phyloP scores from a whole-genome alignment of 352 stramenopile species.

The Pythium chondricola region DNA sequence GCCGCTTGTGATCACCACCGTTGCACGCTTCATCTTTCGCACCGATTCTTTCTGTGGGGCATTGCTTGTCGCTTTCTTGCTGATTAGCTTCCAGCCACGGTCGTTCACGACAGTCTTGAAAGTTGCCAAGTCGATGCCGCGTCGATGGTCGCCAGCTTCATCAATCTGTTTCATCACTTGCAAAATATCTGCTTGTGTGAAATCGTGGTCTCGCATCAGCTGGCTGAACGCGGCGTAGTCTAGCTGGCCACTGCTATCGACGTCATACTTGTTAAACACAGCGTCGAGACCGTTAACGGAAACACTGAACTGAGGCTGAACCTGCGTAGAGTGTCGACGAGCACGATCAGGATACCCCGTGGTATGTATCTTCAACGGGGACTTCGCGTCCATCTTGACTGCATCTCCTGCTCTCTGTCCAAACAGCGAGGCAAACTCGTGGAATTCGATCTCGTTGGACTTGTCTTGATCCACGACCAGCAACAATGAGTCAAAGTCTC shows the following conservation, averaged over 20 bases:
- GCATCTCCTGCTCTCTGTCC: neutral
- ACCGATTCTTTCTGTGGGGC: neutral
- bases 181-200: conserved; percentile 22
- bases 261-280: conserved; percentile 38
- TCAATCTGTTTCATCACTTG: conserved; percentile 27
- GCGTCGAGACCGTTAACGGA: conserved; percentile 7
- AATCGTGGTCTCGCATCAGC: conserved; percentile 31
- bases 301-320: no score
- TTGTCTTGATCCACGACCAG: conserved; percentile 33
- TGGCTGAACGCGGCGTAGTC: conserved; percentile 26
- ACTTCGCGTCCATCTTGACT: neutral
- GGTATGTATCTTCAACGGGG: no score
- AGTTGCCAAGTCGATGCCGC: conserved; percentile 19
- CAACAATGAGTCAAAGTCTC: conserved; percentile 34
- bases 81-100: conserved; percentile 18
- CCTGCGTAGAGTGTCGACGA: no score
- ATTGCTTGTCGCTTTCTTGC: neutral
- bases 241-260: conserved; percentile 25
- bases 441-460: conserved; percentile 39
- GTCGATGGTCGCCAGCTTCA: neutral
- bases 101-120: conserved; percentile 18
- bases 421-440: conserved; percentile 33
- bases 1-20: neutral
- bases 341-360: no score
- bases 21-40: neutral